A percentile compares a stretch with the other conserved stretches of the same genome.
Evolutionary conservation across 225 moss, liverwort and hornwort species (phyloP).

Genomic region (Bryoerythrophyllum caledonicum): DNA sequence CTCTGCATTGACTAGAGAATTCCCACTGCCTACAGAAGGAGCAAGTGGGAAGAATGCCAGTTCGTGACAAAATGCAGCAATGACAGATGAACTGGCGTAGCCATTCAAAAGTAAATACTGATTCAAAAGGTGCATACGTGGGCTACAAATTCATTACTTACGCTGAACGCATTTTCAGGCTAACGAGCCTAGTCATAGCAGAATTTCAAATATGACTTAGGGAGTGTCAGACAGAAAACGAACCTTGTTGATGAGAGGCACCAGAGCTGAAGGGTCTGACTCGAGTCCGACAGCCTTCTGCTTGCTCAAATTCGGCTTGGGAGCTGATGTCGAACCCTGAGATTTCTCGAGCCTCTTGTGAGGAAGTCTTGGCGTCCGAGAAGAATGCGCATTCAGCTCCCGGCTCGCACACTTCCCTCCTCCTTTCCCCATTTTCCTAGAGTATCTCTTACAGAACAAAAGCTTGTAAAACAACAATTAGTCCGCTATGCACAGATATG

Average conservation of each 20-base stretch:
- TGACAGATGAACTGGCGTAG: background rate
- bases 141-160: background rate
- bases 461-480: background rate
- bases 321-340: constrained; percentile 15
- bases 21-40: background rate
- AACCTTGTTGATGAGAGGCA: constrained; percentile 49
- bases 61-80: background rate
- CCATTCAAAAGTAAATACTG: background rate
- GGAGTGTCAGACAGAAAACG: constrained; percentile 9
- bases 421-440: constrained; percentile 47
- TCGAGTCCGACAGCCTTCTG: constrained; percentile 15
- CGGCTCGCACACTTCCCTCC: constrained; percentile 63
- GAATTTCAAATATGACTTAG: background rate
- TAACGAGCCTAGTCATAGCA: background rate
- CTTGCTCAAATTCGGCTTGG: constrained; percentile 18
- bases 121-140: no score
- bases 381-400: constrained; percentile 38
- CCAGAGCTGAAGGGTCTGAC: constrained; percentile 29
- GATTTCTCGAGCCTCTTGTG: constrained; percentile 24
- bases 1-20: background rate
- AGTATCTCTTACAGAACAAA: background rate
- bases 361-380: constrained; percentile 46
- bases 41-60: background rate
- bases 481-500: background rate
- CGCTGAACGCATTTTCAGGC: background rate